Evolutionary conservation across 1,284 basidiomycete genomes (phyloP).

Genomic region (Cryptococcus sp.): DNA sequence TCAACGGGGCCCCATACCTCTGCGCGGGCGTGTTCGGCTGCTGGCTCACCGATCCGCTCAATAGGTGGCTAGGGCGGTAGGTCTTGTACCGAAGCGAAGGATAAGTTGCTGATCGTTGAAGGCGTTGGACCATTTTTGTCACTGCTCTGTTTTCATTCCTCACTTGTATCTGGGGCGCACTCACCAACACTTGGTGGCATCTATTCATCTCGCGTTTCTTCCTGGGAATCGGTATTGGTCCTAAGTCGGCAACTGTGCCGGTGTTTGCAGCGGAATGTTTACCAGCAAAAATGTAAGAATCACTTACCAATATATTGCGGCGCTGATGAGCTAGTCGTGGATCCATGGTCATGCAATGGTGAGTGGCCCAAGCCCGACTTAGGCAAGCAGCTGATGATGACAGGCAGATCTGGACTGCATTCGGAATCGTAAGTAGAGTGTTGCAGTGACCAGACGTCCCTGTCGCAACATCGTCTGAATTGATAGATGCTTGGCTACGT

Average conservation of each 20-base stretch:
- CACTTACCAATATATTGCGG: conserved; percentile 44
- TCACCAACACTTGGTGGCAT: conserved; percentile 57
- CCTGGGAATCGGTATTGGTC: conserved; percentile 38
- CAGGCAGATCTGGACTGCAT: conserved; percentile 48
- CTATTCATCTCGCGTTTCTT: conserved; percentile 46
- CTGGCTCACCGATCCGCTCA: conserved; percentile 71
- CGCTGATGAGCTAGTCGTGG: conserved; percentile 2
- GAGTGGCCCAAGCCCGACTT: too few species aligned
- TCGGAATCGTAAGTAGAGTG: conserved; percentile 48
- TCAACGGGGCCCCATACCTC: conserved; percentile 72
- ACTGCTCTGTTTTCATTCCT: conserved; percentile 56
- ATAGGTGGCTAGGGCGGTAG: conserved; percentile 52
- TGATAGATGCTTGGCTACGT: too few species aligned
- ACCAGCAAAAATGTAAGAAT: conserved; percentile 50
- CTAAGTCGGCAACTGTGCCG: conserved; percentile 51
- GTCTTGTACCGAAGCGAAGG: too few species aligned
- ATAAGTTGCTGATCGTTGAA: too few species aligned
- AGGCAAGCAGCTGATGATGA: conserved; percentile 23
- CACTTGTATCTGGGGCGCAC: conserved; percentile 57
- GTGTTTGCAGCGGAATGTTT: conserved; percentile 42
- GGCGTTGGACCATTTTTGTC: conserved; percentile 63
- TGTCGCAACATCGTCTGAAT: too few species aligned
- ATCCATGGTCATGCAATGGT: conserved; percentile 44
- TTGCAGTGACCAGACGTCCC: too few species aligned
- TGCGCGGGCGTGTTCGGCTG: conserved; percentile 45